phyloP scores from a whole-genome alignment of 768 basidiomycete genomes.

The Russula emetica region DNA sequence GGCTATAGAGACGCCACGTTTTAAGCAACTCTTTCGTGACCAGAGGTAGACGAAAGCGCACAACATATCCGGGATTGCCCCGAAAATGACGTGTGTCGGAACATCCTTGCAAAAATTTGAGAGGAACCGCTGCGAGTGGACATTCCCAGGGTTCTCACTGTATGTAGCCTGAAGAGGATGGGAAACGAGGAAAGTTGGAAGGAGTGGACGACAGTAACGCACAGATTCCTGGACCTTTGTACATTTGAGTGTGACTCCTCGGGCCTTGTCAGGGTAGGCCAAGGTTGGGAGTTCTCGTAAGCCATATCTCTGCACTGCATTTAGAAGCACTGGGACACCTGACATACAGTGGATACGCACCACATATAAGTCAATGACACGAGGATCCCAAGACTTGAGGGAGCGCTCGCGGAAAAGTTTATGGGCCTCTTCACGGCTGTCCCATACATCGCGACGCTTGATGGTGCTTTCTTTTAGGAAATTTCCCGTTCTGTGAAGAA shows the following conservation, averaged over 20 bases:
- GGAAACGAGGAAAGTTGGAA: background rate
- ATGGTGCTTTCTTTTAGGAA: slow-evolving; percentile 35
- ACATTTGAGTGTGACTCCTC: slow-evolving; percentile 50
- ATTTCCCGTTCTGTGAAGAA: background rate
- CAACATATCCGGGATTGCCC: slow-evolving; percentile 18
- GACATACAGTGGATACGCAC: slow-evolving; percentile 32
- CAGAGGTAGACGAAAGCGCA: slow-evolving; percentile 2
- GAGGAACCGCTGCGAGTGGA: slow-evolving; percentile 8
- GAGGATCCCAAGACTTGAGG: slow-evolving; percentile 49
- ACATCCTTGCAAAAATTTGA: slow-evolving; percentile 23
- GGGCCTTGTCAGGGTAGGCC: slow-evolving; percentile 40
- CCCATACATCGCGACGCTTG: slow-evolving; percentile 49
- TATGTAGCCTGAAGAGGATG: slow-evolving; percentile 16
- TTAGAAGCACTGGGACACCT: background rate
- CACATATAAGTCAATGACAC: slow-evolving; percentile 43
- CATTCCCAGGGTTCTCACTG: background rate
- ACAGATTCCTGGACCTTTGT: slow-evolving; percentile 43
- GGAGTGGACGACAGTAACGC: background rate
- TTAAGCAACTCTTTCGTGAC: background rate
- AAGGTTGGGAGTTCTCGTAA: slow-evolving; percentile 41
- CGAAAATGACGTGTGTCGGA: slow-evolving; percentile 25
- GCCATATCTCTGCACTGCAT: slow-evolving; percentile 38
- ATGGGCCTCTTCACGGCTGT: slow-evolving; percentile 47
- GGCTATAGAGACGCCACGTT: background rate
- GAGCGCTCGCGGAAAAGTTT: slow-evolving; percentile 38